These are phyloP conservation scores for Quillaja saponaria DNA, from an alignment of 306 rosid species.

Conservation along the genomic window DNA sequence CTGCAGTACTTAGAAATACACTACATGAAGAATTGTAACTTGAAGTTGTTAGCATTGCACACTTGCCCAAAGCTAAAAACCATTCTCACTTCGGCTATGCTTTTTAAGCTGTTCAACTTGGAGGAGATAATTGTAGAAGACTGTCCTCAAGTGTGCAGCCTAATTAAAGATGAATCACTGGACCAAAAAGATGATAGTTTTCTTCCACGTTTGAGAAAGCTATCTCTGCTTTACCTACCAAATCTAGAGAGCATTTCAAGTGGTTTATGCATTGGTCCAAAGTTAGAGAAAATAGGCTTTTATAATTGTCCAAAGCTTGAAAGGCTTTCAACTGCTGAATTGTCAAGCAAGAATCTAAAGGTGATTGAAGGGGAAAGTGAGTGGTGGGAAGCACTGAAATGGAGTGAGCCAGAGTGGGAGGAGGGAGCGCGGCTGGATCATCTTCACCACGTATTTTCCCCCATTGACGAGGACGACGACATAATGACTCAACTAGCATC, in stretches of 20 bases:
- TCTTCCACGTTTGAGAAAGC: constrained; percentile 14
- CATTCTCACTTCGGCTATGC: not conserved
- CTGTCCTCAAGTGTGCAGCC: constrained; percentile 24
- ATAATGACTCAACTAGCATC: not conserved
- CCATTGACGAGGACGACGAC: constrained; percentile 5
- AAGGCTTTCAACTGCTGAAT: not conserved
- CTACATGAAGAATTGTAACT: constrained; percentile 29
- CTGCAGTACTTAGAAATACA: no score
- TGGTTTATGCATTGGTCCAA: not conserved
- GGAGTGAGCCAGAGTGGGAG: constrained; percentile 10
- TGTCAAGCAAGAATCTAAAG: not conserved
- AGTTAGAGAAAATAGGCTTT: constrained; percentile 8
- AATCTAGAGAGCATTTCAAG: constrained; percentile 19
- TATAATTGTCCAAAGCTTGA: constrained; percentile 28
- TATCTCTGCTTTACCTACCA: constrained; percentile 9
- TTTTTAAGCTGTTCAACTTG: not conserved
- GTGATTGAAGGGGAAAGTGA: constrained; percentile 18
- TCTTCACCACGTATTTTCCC: not conserved
- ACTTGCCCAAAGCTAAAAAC: constrained; percentile 30
- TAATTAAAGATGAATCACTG: not conserved
- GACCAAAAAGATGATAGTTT: fast-evolving
- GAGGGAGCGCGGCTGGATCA: not conserved
- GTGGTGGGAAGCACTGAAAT: constrained; percentile 29
- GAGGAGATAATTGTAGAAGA: constrained; percentile 20
- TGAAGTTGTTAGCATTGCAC: constrained; percentile 19